Evolutionary conservation across 768 basidiomycete genomes (phyloP).

Genomic region (Dictyophora rubrovolvata): DNA sequence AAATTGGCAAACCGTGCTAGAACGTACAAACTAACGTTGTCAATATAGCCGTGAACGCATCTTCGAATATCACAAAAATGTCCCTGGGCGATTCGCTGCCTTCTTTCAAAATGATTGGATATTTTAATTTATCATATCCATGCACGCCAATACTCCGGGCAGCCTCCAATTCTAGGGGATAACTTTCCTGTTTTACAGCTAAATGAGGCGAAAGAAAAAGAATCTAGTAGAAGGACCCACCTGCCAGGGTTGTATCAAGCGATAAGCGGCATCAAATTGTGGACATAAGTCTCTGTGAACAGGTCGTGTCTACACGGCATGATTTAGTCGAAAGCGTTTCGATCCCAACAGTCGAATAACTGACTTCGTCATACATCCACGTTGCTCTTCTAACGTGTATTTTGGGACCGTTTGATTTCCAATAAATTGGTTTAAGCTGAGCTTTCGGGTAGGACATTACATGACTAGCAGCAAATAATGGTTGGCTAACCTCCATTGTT

Average conservation of each 20-base stretch:
- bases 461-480: background rate
- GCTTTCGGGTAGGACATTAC: background rate
- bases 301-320: slow-evolving; percentile 20
- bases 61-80: slow-evolving; percentile 26
- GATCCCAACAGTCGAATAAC: background rate
- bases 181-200: slow-evolving; percentile 10
- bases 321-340: background rate
- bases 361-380: slow-evolving; percentile 29
- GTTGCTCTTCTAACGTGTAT: slow-evolving; percentile 27
- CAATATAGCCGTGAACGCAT: slow-evolving; percentile 24
- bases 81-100: slow-evolving; percentile 6
- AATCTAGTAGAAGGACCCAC: slow-evolving; percentile 6
- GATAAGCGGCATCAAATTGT: slow-evolving; percentile 28
- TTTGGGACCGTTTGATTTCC: slow-evolving; percentile 26
- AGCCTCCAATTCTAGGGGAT: slow-evolving; percentile 27
- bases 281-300: slow-evolving; percentile 27
- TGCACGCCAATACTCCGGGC: slow-evolving; percentile 23
- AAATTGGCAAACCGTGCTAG: background rate
- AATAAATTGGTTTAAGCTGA: slow-evolving; percentile 28
- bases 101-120: slow-evolving; percentile 15
- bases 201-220: background rate
- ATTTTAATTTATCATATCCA: slow-evolving; percentile 30
- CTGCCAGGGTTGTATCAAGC: slow-evolving; percentile 3
- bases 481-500: slow-evolving; percentile 17
- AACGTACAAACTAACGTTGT: slow-evolving; percentile 18